Conservation (phyloP, 306 rosid species). For the Canavalia gladiata region DNA sequence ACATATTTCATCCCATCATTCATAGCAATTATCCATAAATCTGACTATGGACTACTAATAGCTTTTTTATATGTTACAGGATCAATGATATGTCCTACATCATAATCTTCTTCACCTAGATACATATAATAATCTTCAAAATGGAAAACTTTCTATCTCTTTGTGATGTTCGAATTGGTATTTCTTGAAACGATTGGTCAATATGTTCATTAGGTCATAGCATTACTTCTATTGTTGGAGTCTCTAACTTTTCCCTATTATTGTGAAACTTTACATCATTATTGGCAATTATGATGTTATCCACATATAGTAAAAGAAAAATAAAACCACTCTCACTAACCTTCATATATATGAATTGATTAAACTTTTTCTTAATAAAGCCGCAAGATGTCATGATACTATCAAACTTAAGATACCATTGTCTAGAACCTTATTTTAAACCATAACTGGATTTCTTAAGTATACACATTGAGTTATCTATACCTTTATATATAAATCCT, state of each 20-base stretch:
- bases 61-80: neutral
- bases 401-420: neutral
- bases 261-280: neutral
- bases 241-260: too few species aligned
- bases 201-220: too few species aligned
- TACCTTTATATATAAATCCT: neutral
- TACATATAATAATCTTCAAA: too few species aligned
- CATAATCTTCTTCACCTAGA: too few species aligned
- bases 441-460: neutral
- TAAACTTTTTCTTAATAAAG: too few species aligned
- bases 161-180: too few species aligned
- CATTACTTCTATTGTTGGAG: too few species aligned
- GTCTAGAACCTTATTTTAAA: neutral
- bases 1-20: neutral
- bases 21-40: neutral
- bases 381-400: neutral
- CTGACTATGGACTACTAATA: neutral
- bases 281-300: neutral
- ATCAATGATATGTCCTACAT: neutral
- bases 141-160: too few species aligned
- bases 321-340: neutral
- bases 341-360: neutral
- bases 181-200: too few species aligned
- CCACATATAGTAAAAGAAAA: neutral
- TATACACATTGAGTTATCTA: neutral